These are phyloP conservation scores for Colletotrichum magnum DNA, from an alignment of 2,329 filamentous ascomycete genomes.

Conservation along the genomic window DNA sequence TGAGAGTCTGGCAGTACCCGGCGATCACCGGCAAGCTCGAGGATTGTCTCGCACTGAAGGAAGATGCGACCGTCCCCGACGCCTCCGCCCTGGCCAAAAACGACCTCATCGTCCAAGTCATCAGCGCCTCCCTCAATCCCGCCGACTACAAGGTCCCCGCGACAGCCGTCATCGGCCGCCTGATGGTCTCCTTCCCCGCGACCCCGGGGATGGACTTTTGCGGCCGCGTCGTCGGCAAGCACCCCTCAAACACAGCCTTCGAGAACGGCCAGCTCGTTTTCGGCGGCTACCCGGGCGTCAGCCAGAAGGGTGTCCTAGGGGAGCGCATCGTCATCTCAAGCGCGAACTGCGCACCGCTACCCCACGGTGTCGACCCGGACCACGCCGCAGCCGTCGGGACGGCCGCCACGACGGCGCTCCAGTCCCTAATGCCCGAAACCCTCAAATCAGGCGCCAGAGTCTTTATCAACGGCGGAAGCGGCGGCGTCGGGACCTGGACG, in stretches of 20 bases:
- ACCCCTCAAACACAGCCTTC: slow-evolving; percentile 23
- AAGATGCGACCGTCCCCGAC: background rate
- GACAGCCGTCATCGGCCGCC: slow-evolving; percentile 52
- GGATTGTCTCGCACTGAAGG: slow-evolving; percentile 10
- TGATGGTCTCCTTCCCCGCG: slow-evolving; percentile 50
- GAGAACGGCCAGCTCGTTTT: slow-evolving; percentile 42
- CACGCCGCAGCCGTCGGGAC: slow-evolving; percentile 45
- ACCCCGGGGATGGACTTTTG: slow-evolving; percentile 65
- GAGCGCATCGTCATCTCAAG: slow-evolving; percentile 39
- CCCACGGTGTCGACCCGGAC: slow-evolving; percentile 36
- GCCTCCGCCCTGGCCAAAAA: slow-evolving; percentile 31
- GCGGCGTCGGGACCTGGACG: slow-evolving; percentile 53
- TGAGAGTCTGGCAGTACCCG: slow-evolving; percentile 32
- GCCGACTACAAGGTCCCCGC: slow-evolving; percentile 63
- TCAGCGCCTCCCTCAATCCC: slow-evolving; percentile 60
- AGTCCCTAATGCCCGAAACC: slow-evolving; percentile 41
- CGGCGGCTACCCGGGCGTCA: slow-evolving; percentile 30
- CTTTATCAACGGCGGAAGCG: slow-evolving; percentile 54
- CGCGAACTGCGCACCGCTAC: slow-evolving; percentile 32
- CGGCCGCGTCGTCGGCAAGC: slow-evolving; percentile 58
- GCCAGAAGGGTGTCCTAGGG: slow-evolving; percentile 41
- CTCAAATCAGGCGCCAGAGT: slow-evolving; percentile 40
- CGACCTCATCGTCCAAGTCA: slow-evolving; percentile 59
- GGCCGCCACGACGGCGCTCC: slow-evolving; percentile 44
- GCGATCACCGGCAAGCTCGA: slow-evolving; percentile 24